Evolutionary conservation across 352 stramenopile genomes (phyloP).

Genomic region (Globisporangium recalcitrans): DNA sequence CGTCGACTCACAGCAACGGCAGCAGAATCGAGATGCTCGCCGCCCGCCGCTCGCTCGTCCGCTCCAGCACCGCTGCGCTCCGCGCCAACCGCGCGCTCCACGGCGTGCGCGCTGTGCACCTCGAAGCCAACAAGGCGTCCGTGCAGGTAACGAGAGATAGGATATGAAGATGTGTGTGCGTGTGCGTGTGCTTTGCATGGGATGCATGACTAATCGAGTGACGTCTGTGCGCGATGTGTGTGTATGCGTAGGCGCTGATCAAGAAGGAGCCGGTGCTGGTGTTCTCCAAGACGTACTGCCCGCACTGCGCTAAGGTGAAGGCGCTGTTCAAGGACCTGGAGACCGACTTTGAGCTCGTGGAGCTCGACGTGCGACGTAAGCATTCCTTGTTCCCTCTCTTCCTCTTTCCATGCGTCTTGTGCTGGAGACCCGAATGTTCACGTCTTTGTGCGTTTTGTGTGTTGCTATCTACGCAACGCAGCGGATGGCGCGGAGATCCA

Average conservation of each 20-base stretch:
- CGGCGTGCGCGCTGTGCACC: slow-evolving; percentile 39
- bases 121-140: slow-evolving; percentile 55
- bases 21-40: slow-evolving; percentile 17
- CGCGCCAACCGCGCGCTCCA: slow-evolving; percentile 12
- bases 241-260: slow-evolving; percentile 40
- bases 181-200: not conserved
- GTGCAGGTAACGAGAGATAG: slow-evolving; percentile 31
- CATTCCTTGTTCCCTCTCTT: not conserved
- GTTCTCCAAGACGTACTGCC: slow-evolving; percentile 96
- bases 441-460: not conserved
- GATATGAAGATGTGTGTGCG: not conserved
- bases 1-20: no score
- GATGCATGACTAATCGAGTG: not conserved
- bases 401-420: not conserved
- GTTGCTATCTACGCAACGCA: slow-evolving; percentile 8
- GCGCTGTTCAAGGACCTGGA: slow-evolving; percentile 74
- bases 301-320: slow-evolving; percentile 91
- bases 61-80: slow-evolving; percentile 8
- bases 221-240: not conserved
- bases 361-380: slow-evolving; percentile 61
- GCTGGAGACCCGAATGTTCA: not conserved
- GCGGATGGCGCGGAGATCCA: slow-evolving; percentile 91
- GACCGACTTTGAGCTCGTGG: slow-evolving; percentile 52
- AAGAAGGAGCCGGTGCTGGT: slow-evolving; percentile 76
- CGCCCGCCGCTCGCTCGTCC: slow-evolving; percentile 2